Evolutionary conservation across 202 grass and related monocot species (phyloP), one percentile per base, ranked within the genome.

Genomic region (Setaria italica): DNA sequence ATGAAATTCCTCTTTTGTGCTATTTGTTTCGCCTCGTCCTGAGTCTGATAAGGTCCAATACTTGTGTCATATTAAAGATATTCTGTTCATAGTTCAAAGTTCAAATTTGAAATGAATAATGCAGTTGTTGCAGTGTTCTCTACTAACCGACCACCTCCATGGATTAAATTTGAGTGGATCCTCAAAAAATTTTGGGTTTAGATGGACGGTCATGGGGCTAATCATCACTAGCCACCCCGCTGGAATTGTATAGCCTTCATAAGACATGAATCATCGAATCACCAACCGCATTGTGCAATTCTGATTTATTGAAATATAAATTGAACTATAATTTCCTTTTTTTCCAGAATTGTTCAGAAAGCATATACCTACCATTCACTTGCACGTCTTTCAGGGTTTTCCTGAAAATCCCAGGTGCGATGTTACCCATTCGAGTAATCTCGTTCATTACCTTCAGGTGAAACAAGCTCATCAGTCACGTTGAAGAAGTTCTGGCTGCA

Each of bases 101-200:
- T 54, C 55, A n/a, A 20, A n/a, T 7, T 46, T 57, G 19, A n/a
- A 57, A 4, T 0, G 7, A 19, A 45, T 21, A 69, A 45, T 45
- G 17, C 41, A 1, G 3, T 2, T 5, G 42, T 29, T 77, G 59
- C 11, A 55, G 8, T 46, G 43, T 51, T 9, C n/a, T 12, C 6
- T 33, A 82, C 91, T 25, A 69, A 93, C 93, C 93, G 82, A 83
- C 93, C 93, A 95, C 83, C 93, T 92, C 93, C 88, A 87, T 48
- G 90, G 93, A 70, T 95, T 83, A 15, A 95, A 95, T 20, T 70
- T 33, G 37, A 93, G 56, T 35, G 93, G 93, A 78, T 95, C 86
- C 42, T 95, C 74, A 1, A 87, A 95, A 29, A 89, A 57, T 5
- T 80, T 75, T 16, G 86, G 69, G 83, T 93, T 91, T 32, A 95